These are phyloP conservation scores for Candida khao-thaluensis DNA, from an alignment of 805 yeast species.

Conservation along the genomic window DNA sequence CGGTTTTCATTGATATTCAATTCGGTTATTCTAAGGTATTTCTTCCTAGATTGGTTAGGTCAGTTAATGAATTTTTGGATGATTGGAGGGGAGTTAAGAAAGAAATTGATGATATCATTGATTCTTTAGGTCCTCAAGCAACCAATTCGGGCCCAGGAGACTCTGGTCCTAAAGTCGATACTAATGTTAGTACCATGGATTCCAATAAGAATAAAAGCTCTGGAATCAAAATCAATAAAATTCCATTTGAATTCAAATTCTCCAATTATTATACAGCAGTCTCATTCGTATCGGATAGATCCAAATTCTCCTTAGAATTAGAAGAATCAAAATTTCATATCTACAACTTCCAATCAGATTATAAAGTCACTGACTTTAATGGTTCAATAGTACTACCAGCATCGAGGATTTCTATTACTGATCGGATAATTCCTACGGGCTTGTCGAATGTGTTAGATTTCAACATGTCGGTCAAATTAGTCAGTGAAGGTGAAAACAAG, in stretches of 20 bases:
- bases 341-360: constrained; percentile 22
- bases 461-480: constrained; percentile 42
- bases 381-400: constrained; percentile 46
- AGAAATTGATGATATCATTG: not conserved
- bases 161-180: not conserved
- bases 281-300: constrained; percentile 29
- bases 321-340: constrained; percentile 28
- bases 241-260: constrained; percentile 25
- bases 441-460: constrained; percentile 47
- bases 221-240: not conserved
- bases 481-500: constrained; percentile 28
- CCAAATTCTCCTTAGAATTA: constrained; percentile 35
- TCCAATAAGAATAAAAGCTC: too few species aligned
- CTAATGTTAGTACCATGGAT: too few species aligned
- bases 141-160: not conserved
- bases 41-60: constrained; percentile 22
- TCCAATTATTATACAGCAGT: constrained; percentile 37
- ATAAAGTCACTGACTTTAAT: constrained; percentile 11
- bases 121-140: not conserved
- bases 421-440: constrained; percentile 37
- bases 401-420: constrained; percentile 39
- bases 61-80: constrained; percentile 18
- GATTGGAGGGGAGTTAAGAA: not conserved
- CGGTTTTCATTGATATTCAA: constrained; percentile 18
- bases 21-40: constrained; percentile 33